Percentiles rank a stretch among this genome's conserved stretches.
phyloP scores from a whole-genome alignment of 2,329 filamentous ascomycete genomes.

The Phoma sp. region DNA sequence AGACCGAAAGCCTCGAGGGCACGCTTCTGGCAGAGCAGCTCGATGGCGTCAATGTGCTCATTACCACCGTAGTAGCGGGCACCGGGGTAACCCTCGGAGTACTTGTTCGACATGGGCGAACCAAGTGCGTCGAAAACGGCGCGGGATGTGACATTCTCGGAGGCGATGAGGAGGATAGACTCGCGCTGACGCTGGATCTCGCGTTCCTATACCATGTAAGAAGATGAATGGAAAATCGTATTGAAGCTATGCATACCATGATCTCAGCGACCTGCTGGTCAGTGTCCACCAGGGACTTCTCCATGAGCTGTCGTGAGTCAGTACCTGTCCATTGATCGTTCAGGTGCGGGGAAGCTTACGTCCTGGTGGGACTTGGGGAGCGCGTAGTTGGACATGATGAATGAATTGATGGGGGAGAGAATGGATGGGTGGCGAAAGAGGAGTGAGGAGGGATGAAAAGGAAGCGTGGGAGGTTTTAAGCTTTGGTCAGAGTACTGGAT shows the following conservation, averaged over 20 bases:
- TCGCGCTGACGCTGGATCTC: slow-evolving; percentile 97
- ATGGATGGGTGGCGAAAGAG: background rate
- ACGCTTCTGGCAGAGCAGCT: slow-evolving; percentile 87
- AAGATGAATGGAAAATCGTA: background rate
- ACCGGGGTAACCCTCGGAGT: slow-evolving; percentile 97
- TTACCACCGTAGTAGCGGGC: slow-evolving; percentile 97
- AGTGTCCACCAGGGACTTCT: slow-evolving; percentile 89
- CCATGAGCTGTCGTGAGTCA: slow-evolving; percentile 77
- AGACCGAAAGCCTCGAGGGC: slow-evolving; percentile 88
- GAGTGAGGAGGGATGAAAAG: slow-evolving; percentile 8
- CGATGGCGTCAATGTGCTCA: slow-evolving; percentile 91
- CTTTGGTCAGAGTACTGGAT: slow-evolving; percentile 17
- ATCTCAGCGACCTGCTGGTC: slow-evolving; percentile 96
- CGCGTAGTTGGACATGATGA: slow-evolving; percentile 62
- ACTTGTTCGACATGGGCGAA: slow-evolving; percentile 78
- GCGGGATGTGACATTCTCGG: slow-evolving; percentile 52
- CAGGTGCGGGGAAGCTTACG: slow-evolving; percentile 54
- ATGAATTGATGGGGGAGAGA: slow-evolving; percentile 18
- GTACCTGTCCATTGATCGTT: slow-evolving; percentile 23
- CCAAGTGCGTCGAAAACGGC: slow-evolving; percentile 59
- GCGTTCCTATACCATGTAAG: slow-evolving; percentile 67
- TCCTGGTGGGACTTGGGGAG: slow-evolving; percentile 72
- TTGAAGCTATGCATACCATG: slow-evolving; percentile 72
- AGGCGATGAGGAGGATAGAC: slow-evolving; percentile 75
- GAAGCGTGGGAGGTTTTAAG: slow-evolving; percentile 23